These are phyloP conservation scores for Laguncularia racemosa DNA, from an alignment of 345 rosid genomes.

Conservation along the genomic window DNA sequence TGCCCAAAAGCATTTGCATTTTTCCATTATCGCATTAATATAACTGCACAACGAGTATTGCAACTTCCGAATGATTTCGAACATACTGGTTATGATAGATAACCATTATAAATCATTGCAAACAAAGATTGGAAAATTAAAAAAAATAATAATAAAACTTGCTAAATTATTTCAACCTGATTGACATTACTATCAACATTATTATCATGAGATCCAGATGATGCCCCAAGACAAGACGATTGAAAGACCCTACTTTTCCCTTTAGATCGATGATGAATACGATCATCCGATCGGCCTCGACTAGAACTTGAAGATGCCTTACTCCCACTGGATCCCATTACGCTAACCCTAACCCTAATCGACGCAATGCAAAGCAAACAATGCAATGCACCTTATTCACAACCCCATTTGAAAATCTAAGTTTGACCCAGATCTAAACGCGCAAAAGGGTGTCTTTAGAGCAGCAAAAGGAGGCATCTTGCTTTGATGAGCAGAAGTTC, in stretches of 20 bases:
- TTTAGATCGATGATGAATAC: constrained; percentile 28
- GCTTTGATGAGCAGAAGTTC: too few relatives aligned
- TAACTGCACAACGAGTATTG: too few relatives aligned
- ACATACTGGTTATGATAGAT: too few relatives aligned
- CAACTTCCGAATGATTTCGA: too few relatives aligned
- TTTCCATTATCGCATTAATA: too few relatives aligned
- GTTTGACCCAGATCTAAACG: too few relatives aligned
- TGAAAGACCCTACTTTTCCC: constrained; percentile 41
- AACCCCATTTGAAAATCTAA: too few relatives aligned
- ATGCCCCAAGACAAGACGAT: constrained; percentile 60
- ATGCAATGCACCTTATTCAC: too few relatives aligned
- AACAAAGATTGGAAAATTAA: neutral
- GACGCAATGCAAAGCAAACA: neutral
- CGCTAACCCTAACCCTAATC: neutral
- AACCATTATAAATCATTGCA: too few relatives aligned
- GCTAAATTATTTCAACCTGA: constrained; percentile 25
- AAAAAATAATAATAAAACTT: neutral
- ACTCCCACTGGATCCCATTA: constrained; percentile 83
- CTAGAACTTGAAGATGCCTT: constrained; percentile 32
- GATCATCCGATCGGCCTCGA: constrained; percentile 8
- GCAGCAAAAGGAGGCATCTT: too few relatives aligned
- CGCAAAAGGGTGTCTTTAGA: too few relatives aligned
- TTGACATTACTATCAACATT: constrained; percentile 21
- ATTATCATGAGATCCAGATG: constrained; percentile 48
- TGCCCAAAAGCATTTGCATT: too few relatives aligned